Evolutionary conservation across 2,329 filamentous ascomycete species (phyloP).

Genomic region (Claviceps maximensis): DNA sequence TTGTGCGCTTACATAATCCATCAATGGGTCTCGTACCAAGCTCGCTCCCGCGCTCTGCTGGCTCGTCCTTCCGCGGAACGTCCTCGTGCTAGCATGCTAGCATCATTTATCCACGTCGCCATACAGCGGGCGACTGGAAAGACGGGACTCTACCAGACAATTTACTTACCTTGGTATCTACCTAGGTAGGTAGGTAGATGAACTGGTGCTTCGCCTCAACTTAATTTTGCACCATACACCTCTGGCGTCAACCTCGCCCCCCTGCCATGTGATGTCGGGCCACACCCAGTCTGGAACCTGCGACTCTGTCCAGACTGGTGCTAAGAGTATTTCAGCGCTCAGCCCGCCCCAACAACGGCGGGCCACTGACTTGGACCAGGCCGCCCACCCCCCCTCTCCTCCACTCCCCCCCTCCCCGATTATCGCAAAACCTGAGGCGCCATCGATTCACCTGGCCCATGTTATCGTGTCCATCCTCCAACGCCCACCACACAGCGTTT

Average conservation of each 20-base stretch:
- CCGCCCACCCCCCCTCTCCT: background rate
- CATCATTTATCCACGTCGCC: too few relatives aligned
- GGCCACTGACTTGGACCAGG: background rate
- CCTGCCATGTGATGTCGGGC: background rate
- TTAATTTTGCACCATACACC: background rate
- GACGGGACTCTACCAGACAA: too few relatives aligned
- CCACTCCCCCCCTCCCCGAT: conserved; percentile 12
- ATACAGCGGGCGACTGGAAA: too few relatives aligned
- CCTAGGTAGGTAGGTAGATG: too few relatives aligned
- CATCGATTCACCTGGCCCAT: conserved; percentile 15
- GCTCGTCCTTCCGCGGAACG: too few relatives aligned
- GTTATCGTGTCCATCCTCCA: conserved; percentile 8
- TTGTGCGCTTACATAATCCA: too few relatives aligned
- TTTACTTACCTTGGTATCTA: too few relatives aligned
- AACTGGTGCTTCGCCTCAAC: too few relatives aligned
- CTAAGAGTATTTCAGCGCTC: background rate
- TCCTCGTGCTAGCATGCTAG: too few relatives aligned
- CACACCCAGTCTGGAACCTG: background rate
- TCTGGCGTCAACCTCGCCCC: background rate
- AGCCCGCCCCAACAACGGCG: conserved; percentile 5
- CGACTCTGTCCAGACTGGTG: background rate
- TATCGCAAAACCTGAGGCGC: conserved; percentile 18
- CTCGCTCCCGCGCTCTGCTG: too few relatives aligned
- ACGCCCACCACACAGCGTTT: conserved; percentile 11
- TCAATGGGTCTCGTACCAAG: too few relatives aligned